Evolutionary conservation across 768 basidiomycete genomes (phyloP).

Genomic region (Russula sp.): DNA sequence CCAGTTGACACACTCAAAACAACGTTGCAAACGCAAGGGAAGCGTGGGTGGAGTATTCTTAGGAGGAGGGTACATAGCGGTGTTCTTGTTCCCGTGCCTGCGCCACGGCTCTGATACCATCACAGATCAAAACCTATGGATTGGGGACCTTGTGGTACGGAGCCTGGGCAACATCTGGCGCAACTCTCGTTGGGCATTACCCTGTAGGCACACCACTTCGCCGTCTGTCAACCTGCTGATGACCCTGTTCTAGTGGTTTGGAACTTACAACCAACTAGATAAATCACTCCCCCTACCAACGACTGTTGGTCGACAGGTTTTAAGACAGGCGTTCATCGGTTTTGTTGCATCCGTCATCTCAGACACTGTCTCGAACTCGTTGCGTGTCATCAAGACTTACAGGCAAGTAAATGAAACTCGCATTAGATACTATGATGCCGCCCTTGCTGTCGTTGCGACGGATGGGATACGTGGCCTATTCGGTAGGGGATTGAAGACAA

Average conservation of each 20-base stretch:
- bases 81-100: neutral
- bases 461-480: slow-evolving; percentile 81
- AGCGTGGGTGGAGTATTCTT: slow-evolving; percentile 57
- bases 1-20: slow-evolving; percentile 95
- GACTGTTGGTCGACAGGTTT: slow-evolving; percentile 49
- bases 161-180: slow-evolving; percentile 84
- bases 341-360: slow-evolving; percentile 81
- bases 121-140: slow-evolving; percentile 66
- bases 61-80: slow-evolving; percentile 45
- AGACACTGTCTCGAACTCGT: slow-evolving; percentile 80
- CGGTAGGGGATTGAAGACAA: slow-evolving; percentile 83
- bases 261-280: slow-evolving; percentile 77
- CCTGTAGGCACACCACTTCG: slow-evolving; percentile 43
- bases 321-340: slow-evolving; percentile 84
- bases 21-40: slow-evolving; percentile 88
- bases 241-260: slow-evolving; percentile 55
- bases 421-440: slow-evolving; percentile 75
- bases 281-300: slow-evolving; percentile 50
- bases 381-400: slow-evolving; percentile 94
- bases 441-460: slow-evolving; percentile 59
- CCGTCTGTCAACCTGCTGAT: neutral
- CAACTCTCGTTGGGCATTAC: slow-evolving; percentile 90
- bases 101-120: neutral
- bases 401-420: slow-evolving; percentile 80
- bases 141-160: slow-evolving; percentile 82